Percentiles rank a stretch among this genome's conserved stretches.
phyloP scores from a whole-genome alignment of 768 basidiomycete species.

The Cystobasidiopsis lactophilus region DNA sequence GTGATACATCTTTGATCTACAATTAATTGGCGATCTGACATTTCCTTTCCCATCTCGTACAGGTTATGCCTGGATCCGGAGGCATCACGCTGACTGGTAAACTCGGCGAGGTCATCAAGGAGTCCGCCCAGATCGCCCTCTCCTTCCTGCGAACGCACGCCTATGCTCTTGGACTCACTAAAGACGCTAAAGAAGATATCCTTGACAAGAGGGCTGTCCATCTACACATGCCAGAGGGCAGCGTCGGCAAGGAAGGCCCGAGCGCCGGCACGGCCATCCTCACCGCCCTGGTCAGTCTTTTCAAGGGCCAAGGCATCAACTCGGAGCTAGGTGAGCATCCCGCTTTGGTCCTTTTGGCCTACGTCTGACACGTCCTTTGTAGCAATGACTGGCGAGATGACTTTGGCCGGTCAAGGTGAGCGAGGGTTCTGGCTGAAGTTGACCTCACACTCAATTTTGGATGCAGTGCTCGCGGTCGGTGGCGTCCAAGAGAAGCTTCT shows the following conservation, averaged over 20 bases:
- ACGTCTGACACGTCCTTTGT: not conserved
- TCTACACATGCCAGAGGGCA: constrained; percentile 91
- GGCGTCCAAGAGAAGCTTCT: constrained; percentile 82
- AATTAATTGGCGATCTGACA: not conserved
- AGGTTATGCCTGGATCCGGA: constrained; percentile 94
- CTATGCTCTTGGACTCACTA: constrained; percentile 64
- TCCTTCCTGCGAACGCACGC: constrained; percentile 86
- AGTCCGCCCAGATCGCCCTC: constrained; percentile 82
- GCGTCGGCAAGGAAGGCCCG: constrained; percentile 60
- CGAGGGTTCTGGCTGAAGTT: not conserved
- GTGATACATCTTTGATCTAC: not conserved
- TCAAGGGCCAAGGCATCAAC: constrained; percentile 36
- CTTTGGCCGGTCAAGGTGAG: constrained; percentile 62
- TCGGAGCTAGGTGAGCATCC: constrained; percentile 37
- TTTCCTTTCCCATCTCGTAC: constrained; percentile 30
- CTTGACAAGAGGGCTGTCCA: constrained; percentile 73
- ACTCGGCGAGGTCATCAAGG: constrained; percentile 90
- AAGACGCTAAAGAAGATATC: constrained; percentile 46
- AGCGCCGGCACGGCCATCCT: constrained; percentile 87
- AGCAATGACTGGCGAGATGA: constrained; percentile 99
- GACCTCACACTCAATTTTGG: not conserved
- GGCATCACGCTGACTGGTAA: constrained; percentile 81
- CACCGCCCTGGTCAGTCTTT: constrained; percentile 72
- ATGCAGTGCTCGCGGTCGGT: constrained; percentile 59
- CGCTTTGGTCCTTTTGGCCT: not conserved